Evolutionary conservation across 768 basidiomycete species (phyloP).

Genomic region (Boletellus ananiceps): DNA sequence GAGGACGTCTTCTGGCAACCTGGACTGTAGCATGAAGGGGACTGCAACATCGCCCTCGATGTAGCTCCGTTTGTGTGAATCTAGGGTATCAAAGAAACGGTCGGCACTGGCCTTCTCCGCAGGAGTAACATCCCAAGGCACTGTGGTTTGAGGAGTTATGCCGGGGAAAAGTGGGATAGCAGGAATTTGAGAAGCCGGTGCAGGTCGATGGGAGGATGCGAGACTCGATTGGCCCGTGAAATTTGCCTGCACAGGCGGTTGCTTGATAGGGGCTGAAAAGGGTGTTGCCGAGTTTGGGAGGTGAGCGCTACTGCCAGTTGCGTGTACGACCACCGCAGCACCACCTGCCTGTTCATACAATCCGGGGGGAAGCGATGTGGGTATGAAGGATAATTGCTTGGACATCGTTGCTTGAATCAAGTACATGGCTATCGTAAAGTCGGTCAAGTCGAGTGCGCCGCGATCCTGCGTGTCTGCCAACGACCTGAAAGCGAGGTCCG

Average conservation of each 20-base stretch:
- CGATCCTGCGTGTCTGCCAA: constrained; percentile 94
- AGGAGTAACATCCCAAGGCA: constrained; percentile 79
- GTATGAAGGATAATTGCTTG: constrained; percentile 64
- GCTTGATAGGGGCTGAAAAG: constrained; percentile 48
- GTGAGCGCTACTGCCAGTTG: constrained; percentile 56
- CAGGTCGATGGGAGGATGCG: constrained; percentile 22
- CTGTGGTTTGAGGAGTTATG: constrained; percentile 21
- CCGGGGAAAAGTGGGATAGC: constrained; percentile 28
- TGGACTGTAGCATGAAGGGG: constrained; percentile 91
- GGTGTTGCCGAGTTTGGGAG: constrained; percentile 53
- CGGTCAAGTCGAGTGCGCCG: constrained; percentile 80
- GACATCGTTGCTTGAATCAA: constrained; percentile 93
- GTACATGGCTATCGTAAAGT: constrained; percentile 96
- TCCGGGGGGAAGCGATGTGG: constrained; percentile 71
- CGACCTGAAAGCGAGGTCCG: constrained; percentile 48
- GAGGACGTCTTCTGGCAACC: constrained; percentile 74
- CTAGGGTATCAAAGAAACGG: constrained; percentile 76
- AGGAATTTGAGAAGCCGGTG: constrained; percentile 16
- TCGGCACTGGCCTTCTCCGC: constrained; percentile 77
- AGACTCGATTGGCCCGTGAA: constrained; percentile 37
- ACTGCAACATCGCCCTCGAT: constrained; percentile 94
- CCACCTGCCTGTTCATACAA: constrained; percentile 80
- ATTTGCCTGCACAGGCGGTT: constrained; percentile 58
- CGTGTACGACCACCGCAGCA: constrained; percentile 40
- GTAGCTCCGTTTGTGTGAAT: constrained; percentile 66